Conservation (phyloP, 805 yeast species). For the Metschnikowia colocasiae region DNA sequence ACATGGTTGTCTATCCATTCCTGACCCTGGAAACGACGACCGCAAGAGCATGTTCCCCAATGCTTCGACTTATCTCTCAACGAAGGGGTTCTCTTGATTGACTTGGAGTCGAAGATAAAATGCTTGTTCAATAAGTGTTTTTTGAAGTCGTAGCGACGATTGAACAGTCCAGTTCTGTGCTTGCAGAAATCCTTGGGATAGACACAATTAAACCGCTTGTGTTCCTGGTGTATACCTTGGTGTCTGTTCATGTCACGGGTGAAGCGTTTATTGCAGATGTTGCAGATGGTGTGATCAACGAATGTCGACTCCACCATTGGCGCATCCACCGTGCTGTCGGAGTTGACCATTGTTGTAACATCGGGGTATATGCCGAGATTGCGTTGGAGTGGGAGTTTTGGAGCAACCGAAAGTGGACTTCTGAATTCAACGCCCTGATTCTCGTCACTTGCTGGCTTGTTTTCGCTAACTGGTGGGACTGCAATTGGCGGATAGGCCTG, state of each 20-base stretch:
- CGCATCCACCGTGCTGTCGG: constrained; percentile 28
- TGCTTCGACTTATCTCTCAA: constrained; percentile 50
- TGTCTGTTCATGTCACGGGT: constrained; percentile 62
- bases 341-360: constrained; percentile 36
- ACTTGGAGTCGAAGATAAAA: constrained; percentile 49
- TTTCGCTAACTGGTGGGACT: background rate
- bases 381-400: constrained; percentile 2
- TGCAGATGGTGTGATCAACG: constrained; percentile 44
- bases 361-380: constrained; percentile 29
- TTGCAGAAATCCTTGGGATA: constrained; percentile 53
- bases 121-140: constrained; percentile 62
- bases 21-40: constrained; percentile 28
- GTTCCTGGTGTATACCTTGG: constrained; percentile 56
- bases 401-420: background rate
- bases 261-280: constrained; percentile 50
- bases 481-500: background rate
- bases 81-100: constrained; percentile 44
- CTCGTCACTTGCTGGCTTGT: background rate
- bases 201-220: constrained; percentile 54
- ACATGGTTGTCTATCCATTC: constrained; percentile 39
- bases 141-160: constrained; percentile 65
- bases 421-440: background rate
- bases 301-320: constrained; percentile 38
- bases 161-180: constrained; percentile 60
- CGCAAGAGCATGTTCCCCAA: constrained; percentile 50